Conservation (phyloP, 1,139 yeast species). For the Torulaspora pretoriensis region DNA sequence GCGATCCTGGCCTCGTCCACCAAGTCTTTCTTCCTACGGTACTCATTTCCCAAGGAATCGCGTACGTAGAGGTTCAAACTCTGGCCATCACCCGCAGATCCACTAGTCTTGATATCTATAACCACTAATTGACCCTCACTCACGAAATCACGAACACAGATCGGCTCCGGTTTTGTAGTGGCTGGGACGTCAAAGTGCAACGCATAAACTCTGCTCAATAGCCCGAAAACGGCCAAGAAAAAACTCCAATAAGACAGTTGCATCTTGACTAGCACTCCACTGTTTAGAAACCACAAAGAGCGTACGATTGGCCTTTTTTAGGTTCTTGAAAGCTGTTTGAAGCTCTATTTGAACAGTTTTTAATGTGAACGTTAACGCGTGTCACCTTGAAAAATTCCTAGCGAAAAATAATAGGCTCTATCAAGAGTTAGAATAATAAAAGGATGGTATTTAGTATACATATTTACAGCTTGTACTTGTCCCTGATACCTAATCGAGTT, state of each 20-base stretch:
- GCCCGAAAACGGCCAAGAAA: constrained; percentile 2
- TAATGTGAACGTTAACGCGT: constrained; percentile 4
- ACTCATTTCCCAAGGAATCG: constrained; percentile 68
- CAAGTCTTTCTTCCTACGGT: constrained; percentile 59
- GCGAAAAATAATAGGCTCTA: neutral
- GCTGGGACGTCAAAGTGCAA: constrained; percentile 40
- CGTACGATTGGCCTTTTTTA: neutral
- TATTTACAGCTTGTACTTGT: constrained; percentile 1
- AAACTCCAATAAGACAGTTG: constrained; percentile 4
- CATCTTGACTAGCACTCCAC: constrained; percentile 2
- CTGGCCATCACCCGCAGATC: constrained; percentile 83
- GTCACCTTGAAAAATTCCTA: constrained; percentile 3
- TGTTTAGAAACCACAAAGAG: neutral
- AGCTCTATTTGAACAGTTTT: neutral
- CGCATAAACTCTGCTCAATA: constrained; percentile 8
- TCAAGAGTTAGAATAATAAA: neutral
- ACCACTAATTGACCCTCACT: constrained; percentile 80
- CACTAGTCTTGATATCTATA: constrained; percentile 68
- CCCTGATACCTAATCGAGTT: neutral
- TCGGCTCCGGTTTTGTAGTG: constrained; percentile 42
- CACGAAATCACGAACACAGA: constrained; percentile 88
- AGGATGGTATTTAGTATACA: neutral
- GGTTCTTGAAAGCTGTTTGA: neutral
- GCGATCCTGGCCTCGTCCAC: constrained; percentile 68
- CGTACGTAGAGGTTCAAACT: constrained; percentile 55